These are phyloP conservation scores for Zopfia rhizophila DNA, from an alignment of 2,329 filamentous ascomycete genomes.

Conservation along the genomic window DNA sequence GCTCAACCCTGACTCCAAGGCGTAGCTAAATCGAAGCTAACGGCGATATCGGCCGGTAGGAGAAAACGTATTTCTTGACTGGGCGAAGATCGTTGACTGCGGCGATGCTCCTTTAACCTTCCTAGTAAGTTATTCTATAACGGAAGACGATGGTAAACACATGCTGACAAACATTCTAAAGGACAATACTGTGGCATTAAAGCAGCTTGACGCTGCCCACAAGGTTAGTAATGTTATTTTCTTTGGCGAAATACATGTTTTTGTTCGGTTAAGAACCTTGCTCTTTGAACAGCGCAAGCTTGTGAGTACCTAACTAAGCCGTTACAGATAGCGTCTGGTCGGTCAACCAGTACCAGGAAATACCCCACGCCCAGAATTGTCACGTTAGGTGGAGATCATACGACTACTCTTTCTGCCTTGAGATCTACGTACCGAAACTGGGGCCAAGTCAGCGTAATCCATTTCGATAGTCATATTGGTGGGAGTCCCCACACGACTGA, in stretches of 20 bases:
- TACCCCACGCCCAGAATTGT: slow-evolving; percentile 62
- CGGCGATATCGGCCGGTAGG: slow-evolving; percentile 27
- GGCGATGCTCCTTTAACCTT: slow-evolving; percentile 64
- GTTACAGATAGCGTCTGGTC: slow-evolving; percentile 57
- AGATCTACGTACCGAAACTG: slow-evolving; percentile 62
- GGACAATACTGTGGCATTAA: slow-evolving; percentile 66
- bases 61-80: slow-evolving; percentile 57
- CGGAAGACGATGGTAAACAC: neutral
- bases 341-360: slow-evolving; percentile 57
- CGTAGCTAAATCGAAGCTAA: neutral
- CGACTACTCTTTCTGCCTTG: slow-evolving; percentile 64
- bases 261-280: neutral
- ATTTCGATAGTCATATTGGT: slow-evolving; percentile 66
- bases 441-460: slow-evolving; percentile 67
- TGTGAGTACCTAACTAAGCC: neutral
- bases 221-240: slow-evolving; percentile 49
- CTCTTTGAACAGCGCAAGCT: neutral
- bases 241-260: neutral
- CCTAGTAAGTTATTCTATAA: slow-evolving; percentile 44
- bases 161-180: slow-evolving; percentile 25
- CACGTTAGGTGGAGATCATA: slow-evolving; percentile 66
- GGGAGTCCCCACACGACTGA: slow-evolving; percentile 10
- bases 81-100: slow-evolving; percentile 66
- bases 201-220: slow-evolving; percentile 64
- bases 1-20: neutral